Percentiles rank a stretch among this genome's conserved stretches.
Conservation (phyloP, 2,329 filamentous ascomycete species). For the Conoideocrella luteorostrata region DNA sequence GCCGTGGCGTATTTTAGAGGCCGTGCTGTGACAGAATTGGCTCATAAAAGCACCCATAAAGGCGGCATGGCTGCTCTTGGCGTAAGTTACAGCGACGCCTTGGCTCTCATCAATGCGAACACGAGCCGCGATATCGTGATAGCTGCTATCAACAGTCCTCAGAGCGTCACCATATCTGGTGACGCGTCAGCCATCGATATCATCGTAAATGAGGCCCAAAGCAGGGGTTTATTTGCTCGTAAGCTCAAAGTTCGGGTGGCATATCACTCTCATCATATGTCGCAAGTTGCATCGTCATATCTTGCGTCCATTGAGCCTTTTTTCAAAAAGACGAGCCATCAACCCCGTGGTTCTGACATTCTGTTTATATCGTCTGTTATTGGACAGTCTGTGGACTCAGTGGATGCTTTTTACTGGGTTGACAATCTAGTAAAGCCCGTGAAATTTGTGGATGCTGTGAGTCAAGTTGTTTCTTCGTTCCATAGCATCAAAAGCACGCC, state of each 20-base stretch:
- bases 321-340: background rate
- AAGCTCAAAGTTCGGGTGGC: constrained; percentile 28
- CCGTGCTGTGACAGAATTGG: constrained; percentile 8
- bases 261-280: constrained; percentile 17
- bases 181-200: constrained; percentile 19
- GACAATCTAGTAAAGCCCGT: constrained; percentile 23
- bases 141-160: constrained; percentile 22
- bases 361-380: constrained; percentile 8
- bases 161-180: constrained; percentile 24
- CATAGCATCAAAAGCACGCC: background rate
- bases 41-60: background rate
- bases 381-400: background rate
- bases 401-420: constrained; percentile 15
- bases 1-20: constrained; percentile 15
- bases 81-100: constrained; percentile 4
- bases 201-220: constrained; percentile 17
- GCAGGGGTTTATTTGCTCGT: constrained; percentile 23
- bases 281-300: constrained; percentile 8
- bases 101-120: constrained; percentile 6
- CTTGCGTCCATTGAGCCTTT: constrained; percentile 5
- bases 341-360: too few relatives aligned
- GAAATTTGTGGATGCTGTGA: constrained; percentile 11
- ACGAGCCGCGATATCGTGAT: constrained; percentile 11
- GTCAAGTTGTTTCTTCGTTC: background rate
- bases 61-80: constrained; percentile 25